These are phyloP conservation scores for Aspergillaceae sp. DNA, from an alignment of 2,329 filamentous ascomycete species.

Conservation along the genomic window DNA sequence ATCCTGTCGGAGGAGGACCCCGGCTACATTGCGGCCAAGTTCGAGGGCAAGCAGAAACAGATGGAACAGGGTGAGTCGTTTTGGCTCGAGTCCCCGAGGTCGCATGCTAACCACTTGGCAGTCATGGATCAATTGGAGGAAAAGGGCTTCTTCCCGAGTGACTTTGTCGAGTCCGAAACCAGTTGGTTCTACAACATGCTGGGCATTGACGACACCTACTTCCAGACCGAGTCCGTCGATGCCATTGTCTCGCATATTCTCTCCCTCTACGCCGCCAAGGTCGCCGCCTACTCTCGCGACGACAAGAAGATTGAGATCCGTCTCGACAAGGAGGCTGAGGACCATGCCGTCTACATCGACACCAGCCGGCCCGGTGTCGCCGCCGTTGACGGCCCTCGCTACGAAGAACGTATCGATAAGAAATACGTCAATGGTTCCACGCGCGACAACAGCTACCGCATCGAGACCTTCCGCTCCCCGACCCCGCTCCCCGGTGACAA, in stretches of 20 bases:
- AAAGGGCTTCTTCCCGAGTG: conserved; percentile 75
- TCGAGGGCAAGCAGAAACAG: conserved; percentile 85
- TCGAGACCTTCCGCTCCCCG: conserved; percentile 93
- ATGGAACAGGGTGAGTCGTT: conserved; percentile 63
- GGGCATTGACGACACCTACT: conserved; percentile 98
- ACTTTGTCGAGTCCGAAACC: conserved; percentile 76
- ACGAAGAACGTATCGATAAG: conserved; percentile 85
- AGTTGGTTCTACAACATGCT: conserved; percentile 97
- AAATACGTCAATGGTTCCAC: conserved; percentile 85
- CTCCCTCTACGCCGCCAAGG: conserved; percentile 92
- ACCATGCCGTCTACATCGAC: conserved; percentile 98
- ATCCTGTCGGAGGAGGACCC: conserved; percentile 80
- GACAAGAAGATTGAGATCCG: conserved; percentile 93
- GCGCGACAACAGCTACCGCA: conserved; percentile 68
- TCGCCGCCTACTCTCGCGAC: conserved; percentile 84
- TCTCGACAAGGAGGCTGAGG: conserved; percentile 85
- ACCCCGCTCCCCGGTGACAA: conserved; percentile 66
- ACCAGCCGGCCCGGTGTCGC: conserved; percentile 84
- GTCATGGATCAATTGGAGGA: conserved; percentile 73
- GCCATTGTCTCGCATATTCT: conserved; percentile 91
- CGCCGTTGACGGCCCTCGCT: conserved; percentile 69
- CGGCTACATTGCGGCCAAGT: conserved; percentile 89
- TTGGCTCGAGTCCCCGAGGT: background rate
- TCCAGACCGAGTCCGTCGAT: conserved; percentile 76
- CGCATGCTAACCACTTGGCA: conserved; percentile 23